Conservation (phyloP, 2,329 filamentous ascomycete genomes). For the Epichloe sp. region DNA sequence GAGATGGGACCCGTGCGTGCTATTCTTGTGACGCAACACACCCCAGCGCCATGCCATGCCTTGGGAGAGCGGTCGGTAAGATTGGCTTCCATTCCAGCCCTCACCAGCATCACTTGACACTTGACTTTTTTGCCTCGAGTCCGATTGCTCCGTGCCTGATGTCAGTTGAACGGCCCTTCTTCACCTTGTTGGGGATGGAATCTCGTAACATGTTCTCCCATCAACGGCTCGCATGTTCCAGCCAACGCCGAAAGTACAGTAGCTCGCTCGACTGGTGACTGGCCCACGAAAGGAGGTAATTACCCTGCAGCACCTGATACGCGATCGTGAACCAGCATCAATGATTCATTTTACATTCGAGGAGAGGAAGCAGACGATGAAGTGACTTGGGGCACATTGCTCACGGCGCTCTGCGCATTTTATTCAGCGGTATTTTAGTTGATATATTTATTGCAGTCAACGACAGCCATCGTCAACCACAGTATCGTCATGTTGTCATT, state of each 20-base stretch:
- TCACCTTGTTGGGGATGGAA: background rate
- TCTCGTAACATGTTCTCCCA: background rate
- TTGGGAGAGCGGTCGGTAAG: background rate
- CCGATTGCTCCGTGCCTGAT: background rate
- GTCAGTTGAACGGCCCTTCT: background rate
- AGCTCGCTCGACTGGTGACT: no score
- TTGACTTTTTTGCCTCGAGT: background rate
- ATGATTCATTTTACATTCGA: no score
- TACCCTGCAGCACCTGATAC: background rate
- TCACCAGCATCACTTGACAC: background rate
- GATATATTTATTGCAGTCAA: no score
- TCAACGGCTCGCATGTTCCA: background rate
- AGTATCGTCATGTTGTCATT: no score
- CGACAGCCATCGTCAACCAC: no score
- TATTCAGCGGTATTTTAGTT: no score
- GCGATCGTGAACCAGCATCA: background rate
- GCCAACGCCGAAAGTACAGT: no score
- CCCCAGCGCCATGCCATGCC: background rate
- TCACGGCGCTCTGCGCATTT: no score
- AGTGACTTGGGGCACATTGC: background rate
- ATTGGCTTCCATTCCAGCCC: slow-evolving; percentile 3
- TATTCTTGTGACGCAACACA: slow-evolving; percentile 1
- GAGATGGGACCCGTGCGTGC: background rate
- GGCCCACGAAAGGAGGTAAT: no score
- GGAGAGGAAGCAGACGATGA: background rate